These are phyloP conservation scores for Mycena pura DNA, from an alignment of 768 basidiomycete genomes.

Conservation along the genomic window DNA sequence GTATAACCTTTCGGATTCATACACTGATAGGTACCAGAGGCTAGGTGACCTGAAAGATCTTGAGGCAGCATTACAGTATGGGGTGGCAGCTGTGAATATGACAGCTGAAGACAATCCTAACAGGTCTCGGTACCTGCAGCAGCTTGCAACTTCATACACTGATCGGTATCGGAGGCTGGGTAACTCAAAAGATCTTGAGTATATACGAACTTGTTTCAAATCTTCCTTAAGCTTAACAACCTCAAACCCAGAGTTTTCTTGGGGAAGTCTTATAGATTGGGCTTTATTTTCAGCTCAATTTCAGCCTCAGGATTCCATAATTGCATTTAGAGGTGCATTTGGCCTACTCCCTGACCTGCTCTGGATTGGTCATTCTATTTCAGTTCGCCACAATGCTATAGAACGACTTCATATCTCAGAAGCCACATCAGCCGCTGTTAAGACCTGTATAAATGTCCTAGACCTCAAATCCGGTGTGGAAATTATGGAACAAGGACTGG, in stretches of 20 bases:
- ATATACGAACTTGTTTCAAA: background rate
- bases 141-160: background rate
- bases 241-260: background rate
- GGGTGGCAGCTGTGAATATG: background rate
- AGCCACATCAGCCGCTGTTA: background rate
- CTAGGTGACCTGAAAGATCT: constrained; percentile 44
- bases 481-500: background rate
- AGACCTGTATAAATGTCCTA: background rate
- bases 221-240: background rate
- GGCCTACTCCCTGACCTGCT: no score
- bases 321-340: background rate
- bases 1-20: background rate
- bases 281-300: background rate
- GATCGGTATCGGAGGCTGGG: background rate
- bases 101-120: background rate
- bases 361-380: background rate
- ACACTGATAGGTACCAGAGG: constrained; percentile 41
- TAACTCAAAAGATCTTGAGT: background rate
- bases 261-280: background rate
- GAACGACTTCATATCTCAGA: background rate
- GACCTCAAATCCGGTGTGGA: background rate
- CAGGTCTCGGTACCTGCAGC: background rate
- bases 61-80: background rate
- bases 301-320: background rate
- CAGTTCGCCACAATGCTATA: background rate